Evolutionary conservation across 768 basidiomycete genomes (phyloP).

Genomic region (Psilocybe tampanensis): DNA sequence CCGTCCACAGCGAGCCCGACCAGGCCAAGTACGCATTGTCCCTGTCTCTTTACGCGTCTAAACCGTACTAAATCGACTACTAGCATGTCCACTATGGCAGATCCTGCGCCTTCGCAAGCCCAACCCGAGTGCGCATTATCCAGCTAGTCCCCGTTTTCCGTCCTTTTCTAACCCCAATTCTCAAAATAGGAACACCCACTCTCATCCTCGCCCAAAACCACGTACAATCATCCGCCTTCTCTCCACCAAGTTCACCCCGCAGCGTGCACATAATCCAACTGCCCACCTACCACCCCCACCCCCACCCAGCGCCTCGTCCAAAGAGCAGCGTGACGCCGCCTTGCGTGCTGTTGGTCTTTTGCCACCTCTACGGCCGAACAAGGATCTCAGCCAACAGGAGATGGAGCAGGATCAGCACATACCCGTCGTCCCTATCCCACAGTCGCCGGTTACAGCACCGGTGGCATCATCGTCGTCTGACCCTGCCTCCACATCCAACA

Average conservation of each 20-base stretch:
- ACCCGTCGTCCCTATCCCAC: constrained; percentile 30
- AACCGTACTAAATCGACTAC: not conserved
- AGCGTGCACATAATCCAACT: not conserved
- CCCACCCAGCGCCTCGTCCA: constrained; percentile 23
- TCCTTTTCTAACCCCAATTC: not conserved
- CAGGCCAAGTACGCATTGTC: not conserved
- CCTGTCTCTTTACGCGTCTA: not conserved
- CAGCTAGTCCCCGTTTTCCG: not conserved
- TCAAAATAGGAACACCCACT: not conserved
- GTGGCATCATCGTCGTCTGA: not conserved
- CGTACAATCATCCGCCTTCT: not conserved
- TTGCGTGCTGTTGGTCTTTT: constrained; percentile 61
- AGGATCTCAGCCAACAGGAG: constrained; percentile 44
- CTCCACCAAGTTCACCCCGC: not conserved
- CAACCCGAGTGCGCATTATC: not conserved
- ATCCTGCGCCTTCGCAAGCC: not conserved
- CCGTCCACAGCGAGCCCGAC: too few species aligned
- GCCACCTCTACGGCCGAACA: constrained; percentile 46
- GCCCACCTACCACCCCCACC: not conserved
- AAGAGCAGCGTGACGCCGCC: constrained; percentile 3
- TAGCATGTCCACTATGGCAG: not conserved
- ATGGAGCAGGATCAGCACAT: constrained; percentile 37
- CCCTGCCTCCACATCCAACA: not conserved
- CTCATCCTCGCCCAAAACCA: not conserved
- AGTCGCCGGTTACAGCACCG: constrained; percentile 13